Evolutionary conservation across 495 filamentous ascomycete species (phyloP), one percentile per base, ranked within the genome.

Genomic region (Amniculicola lignicola): DNA sequence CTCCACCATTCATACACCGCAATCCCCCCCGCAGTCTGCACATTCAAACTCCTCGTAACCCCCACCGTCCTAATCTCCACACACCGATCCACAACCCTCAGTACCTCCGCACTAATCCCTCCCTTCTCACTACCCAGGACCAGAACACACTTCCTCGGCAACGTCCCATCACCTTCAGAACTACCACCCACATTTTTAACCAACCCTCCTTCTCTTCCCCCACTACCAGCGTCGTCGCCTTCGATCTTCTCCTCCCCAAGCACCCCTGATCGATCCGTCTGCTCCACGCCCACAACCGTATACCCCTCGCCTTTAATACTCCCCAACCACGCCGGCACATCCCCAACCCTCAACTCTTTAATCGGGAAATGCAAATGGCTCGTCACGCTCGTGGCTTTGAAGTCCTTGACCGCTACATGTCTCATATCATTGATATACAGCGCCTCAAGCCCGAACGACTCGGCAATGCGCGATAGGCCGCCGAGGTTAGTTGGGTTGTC

Each of bases 21-120:
- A 38, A 77, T 68, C 3, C 65, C 75, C 15, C 71, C 76, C 23
- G 76, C 76, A 3, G 75, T 78, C 62, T 79, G 76, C 38, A 79
- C 76, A 61, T 79, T 79, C 67, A 79, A 65, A 59, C 76, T 78
- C 50, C 76, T 69, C 19, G 76, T 77, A 18, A 75, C 65, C 0
- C 76, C 76, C 40, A 57, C 57, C 59, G 78, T 76, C 42, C 54
- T 59, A 46, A 79, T 76, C 65, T 79, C 76, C 2, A 79, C 73
- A 54, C 75, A 75, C 45, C 71, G 27, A 57, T 77, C 75, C 31
- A 70, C 58, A 57, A 75, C 73, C 11, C 44, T 59, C 16, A 79
- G 51, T 27, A 79, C 49, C 40, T 67, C 54, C n/a, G 62, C 69
- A 14, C 73, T 73, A 11, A 78, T 73, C 12, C 76, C 76, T 11